Base-by-base conservation (phyloP, 1,284 basidiomycete species). In the Chondrostereum purpureum region DNA sequence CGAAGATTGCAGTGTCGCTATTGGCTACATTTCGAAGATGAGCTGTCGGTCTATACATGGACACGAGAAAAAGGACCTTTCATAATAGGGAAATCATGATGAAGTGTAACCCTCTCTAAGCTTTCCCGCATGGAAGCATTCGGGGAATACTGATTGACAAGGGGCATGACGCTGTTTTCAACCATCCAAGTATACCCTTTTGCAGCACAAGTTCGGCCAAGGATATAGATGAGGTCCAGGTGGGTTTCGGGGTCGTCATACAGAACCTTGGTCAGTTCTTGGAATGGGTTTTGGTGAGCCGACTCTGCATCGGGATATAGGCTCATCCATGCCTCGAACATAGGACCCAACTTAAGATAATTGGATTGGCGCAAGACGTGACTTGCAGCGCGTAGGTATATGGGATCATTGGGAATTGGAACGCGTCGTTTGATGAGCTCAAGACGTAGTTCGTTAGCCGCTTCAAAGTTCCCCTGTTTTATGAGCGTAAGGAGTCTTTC, bases 231-330 rank as follows among this genome's bases (percentile, higher is more conserved):
- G 19, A 44, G 17, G 31, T 35, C 17, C 13, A 42, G 6, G 20
- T 43, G 42, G 17, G 5, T 6, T 8, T 8, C 16, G 20, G 47
- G 43, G 8, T 45, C 19, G 22, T 8, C 24, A 14, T 44, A 36
- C 14, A 48, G 38, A n/a, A 34, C 14, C 11, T 16, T n/a, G 11
- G 22, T 19, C n/a, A 40, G 37, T 34, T 36, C n/a, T n/a, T 17
- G 39, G 23, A 44, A 37, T 5, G 37, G 19, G 10, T 36, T 10
- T n/a, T 43, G 23, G 11, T 61, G 55, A 4, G 50, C 50, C 6
- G 50, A 24, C 12, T 61, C 58, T 44, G 52, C 52, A 31, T 54
- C 43, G 2, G 71, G 73, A 21, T 70, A 52, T 21, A 73, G 58
- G 8, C 64, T 58, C 43, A 69, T 59, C 72, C 72, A 75, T 19